These are phyloP conservation scores for Plasmodium blacklocki DNA, from an alignment of 169 alveolate species.

Conservation along the genomic window DNA sequence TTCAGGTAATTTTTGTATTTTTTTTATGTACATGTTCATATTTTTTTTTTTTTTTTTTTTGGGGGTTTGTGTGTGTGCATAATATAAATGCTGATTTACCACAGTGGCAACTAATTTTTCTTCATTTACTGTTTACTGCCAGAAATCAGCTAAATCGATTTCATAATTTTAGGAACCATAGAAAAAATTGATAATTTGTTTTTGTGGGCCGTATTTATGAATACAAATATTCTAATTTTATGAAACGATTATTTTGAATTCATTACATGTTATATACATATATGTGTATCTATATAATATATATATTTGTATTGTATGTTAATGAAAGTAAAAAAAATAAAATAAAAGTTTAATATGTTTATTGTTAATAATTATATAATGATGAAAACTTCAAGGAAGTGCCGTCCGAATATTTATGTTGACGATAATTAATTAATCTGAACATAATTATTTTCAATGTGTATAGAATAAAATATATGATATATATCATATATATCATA, in stretches of 20 bases:
- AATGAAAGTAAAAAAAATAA: conserved; percentile 9
- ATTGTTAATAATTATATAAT: conserved; percentile 71
- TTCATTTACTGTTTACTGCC: conserved; percentile 32
- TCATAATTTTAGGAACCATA: conserved; percentile 77
- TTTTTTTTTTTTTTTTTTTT: no score
- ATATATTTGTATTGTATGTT: conserved; percentile 2
- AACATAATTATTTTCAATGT: conserved; percentile 71
- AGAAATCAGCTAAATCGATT: conserved; percentile 66
- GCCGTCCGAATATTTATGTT: conserved; percentile 74
- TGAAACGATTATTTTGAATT: no score
- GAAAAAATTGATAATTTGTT: conserved; percentile 28
- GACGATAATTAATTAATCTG: conserved; percentile 56
- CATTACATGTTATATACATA: background rate
- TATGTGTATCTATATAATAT: conserved; percentile 2
- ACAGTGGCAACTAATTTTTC: conserved; percentile 32
- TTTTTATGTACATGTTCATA: background rate
- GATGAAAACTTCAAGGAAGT: conserved; percentile 76
- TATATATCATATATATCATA: no score
- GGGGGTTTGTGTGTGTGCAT: no score
- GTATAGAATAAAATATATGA: no score
- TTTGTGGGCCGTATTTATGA: conserved; percentile 75
- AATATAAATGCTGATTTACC: conserved; percentile 50
- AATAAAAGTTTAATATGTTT: background rate
- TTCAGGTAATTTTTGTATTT: no score
- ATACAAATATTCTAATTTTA: conserved; percentile 8